phyloP scores from a whole-genome alignment of 2,329 filamentous ascomycete genomes.

The Colletotrichum sp. region DNA sequence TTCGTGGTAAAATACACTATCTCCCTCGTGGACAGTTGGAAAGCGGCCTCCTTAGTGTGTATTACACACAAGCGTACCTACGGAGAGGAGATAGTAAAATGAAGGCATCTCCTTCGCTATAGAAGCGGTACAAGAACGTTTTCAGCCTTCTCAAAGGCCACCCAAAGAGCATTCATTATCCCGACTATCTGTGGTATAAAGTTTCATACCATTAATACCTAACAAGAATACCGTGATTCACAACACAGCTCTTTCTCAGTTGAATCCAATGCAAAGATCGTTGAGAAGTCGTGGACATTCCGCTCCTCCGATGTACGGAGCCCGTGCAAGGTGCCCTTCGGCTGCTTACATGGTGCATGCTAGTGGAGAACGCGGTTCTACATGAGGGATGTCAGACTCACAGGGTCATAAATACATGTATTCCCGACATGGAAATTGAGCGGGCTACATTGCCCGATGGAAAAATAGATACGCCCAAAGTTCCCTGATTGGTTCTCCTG shows the following conservation, averaged over 20 bases:
- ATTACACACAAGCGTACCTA: too few species aligned
- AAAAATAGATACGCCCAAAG: neutral
- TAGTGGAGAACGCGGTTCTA: rapidly evolving
- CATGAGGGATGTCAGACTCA: neutral
- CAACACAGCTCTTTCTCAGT: neutral
- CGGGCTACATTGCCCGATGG: neutral
- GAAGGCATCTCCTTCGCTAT: too few species aligned
- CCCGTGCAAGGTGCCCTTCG: neutral
- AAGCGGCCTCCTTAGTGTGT: too few species aligned
- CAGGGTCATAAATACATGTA: neutral
- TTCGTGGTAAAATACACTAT: too few species aligned
- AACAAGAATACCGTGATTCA: rapidly evolving
- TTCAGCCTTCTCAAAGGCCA: too few species aligned
- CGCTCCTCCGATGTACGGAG: neutral
- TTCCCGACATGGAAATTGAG: neutral
- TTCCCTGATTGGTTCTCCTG: neutral
- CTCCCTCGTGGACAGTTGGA: too few species aligned
- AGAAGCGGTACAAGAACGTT: too few species aligned
- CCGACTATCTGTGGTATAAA: too few species aligned
- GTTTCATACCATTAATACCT: too few species aligned
- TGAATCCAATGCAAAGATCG: neutral
- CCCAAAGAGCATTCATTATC: too few species aligned
- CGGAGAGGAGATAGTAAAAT: too few species aligned
- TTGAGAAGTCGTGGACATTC: rapidly evolving
- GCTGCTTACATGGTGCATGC: neutral